Evolutionary conservation across 257 asterid genomes (phyloP), one percentile per base, ranked within the genome.

Genomic region (Ilex asprella): DNA sequence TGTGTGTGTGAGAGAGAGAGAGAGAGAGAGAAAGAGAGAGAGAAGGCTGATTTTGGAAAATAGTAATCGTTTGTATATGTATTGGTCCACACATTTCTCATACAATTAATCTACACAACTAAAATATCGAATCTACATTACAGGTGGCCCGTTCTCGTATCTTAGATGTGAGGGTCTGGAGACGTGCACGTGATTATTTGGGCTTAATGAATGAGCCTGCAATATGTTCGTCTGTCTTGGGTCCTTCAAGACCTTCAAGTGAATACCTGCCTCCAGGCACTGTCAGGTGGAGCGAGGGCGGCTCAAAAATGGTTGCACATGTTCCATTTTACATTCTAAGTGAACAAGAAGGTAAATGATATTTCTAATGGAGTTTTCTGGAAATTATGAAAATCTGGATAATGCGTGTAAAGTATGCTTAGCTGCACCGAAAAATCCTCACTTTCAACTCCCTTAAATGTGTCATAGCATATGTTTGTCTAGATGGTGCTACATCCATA

Each of bases 191-290:
- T 63, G 98, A 91, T 74, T 91, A 74, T 71, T 68, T 91, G 75
- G 88, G 91, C 64, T 66, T 91, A 69, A 86, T 91, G 92, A 84
- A 83, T 62, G 98, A 91, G 68, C 98, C 96, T 47, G 94, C 94
- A 7, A 75, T 91, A 60, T 88, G 96, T 73, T 66, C 83, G 69
- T 91, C 98, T 32, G 75, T 88, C 58, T 83, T 88, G 84, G 96
- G 95, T 51, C 80, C 95, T 51, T 79, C 87, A 31, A 75, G 60
- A 63, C 81, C 27, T 21, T 77, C 94, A 44, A 65, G 68, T 69
- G 77, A 81, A 60, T 73, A 60, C 73, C 66, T 56, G 63, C 85
- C 74, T 66, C 95, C 95, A 13, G 95, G 96, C 73, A 79, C 86
- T 16, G 85, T 91, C 67, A 82, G 83, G 57, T 91, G 98, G 98